Evolutionary conservation across 2,329 filamentous ascomycete genomes (phyloP), one percentile per base, ranked within the genome.

Genomic region (Pyrenophora teres): DNA sequence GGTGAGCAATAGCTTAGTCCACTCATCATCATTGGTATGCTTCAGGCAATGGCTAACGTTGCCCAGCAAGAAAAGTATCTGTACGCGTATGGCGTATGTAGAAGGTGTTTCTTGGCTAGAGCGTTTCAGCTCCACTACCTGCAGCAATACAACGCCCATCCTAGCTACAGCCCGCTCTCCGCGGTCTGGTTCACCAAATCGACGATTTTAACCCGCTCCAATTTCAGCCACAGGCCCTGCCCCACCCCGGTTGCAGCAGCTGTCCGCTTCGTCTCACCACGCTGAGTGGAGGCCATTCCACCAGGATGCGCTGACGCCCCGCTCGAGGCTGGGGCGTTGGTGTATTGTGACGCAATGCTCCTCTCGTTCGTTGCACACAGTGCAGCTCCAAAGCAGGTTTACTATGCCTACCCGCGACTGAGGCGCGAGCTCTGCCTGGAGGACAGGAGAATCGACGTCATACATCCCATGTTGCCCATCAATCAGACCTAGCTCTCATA

Each of bases 321-420:
- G 67, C 70, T 56, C 62, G 44, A 63, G 52, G 52, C 60, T 65
- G 57, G 56, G 60, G 54, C 55, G 39, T 49, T 40, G 32, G 33
- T 42, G 40, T 40, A 44, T 50, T 60, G 69, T 73, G 71, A 73
- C 69, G 70, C 68, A 74, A 73, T 70, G 51, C 52, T 59, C 46
- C 53, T 60, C 51, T 52, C 50, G 55, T 63, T 61, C 59, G 59
- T 63, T 54, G 62, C 63, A 68, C 67, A 67, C 56, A 56, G 49
- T 53, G 42, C 52, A 57, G 57, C 50, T 27, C 54, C 54, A 74
- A 74, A 74, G 69, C 72, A 73, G 70, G 72, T 74, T 71, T 74
- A 62, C 62, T 60, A 50, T 49, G 41, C 55, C 53, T 57, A 36
- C 39, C 40, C 53, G 48, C 54, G 53, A 50, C 58, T 68, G 69